These are phyloP conservation scores for Iris pallida DNA, from an alignment of 116 monocot genomes.

Conservation along the genomic window DNA sequence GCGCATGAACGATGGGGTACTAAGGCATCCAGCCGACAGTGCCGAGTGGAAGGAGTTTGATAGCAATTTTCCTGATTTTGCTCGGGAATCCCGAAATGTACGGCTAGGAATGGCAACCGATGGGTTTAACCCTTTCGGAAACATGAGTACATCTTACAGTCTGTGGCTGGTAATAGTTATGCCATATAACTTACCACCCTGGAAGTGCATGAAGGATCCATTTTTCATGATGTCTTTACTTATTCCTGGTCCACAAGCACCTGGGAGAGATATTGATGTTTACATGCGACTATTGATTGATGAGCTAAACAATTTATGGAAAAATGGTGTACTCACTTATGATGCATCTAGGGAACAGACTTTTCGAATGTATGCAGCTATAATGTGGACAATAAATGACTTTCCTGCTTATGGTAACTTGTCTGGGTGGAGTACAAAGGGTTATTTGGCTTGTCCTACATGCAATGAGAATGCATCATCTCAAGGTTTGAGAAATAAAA, in stretches of 20 bases:
- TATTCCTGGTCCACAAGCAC: not conserved
- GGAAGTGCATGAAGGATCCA: not conserved
- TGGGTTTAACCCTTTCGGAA: no score
- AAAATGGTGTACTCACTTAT: not conserved
- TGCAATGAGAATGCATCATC: not conserved
- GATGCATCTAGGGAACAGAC: not conserved
- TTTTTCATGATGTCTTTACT: not conserved
- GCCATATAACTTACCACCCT: not conserved
- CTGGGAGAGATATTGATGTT: not conserved
- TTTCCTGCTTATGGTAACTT: conserved; percentile 2
- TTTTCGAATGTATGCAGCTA: not conserved
- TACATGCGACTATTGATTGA: not conserved
- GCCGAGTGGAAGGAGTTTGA: no score
- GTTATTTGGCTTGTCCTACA: not conserved
- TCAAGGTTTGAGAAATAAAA: not conserved
- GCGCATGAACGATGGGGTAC: no score
- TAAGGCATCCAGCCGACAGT: no score
- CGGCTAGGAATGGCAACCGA: no score
- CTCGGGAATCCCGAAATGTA: no score
- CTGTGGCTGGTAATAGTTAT: no score
- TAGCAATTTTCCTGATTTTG: no score
- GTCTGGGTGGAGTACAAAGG: not conserved
- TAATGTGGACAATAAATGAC: conserved; percentile 1
- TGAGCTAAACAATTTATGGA: not conserved
- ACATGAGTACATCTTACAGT: no score